These are phyloP conservation scores for Nymphaea thermarum DNA, from an alignment of 164 flowering plant species.

Conservation along the genomic window DNA sequence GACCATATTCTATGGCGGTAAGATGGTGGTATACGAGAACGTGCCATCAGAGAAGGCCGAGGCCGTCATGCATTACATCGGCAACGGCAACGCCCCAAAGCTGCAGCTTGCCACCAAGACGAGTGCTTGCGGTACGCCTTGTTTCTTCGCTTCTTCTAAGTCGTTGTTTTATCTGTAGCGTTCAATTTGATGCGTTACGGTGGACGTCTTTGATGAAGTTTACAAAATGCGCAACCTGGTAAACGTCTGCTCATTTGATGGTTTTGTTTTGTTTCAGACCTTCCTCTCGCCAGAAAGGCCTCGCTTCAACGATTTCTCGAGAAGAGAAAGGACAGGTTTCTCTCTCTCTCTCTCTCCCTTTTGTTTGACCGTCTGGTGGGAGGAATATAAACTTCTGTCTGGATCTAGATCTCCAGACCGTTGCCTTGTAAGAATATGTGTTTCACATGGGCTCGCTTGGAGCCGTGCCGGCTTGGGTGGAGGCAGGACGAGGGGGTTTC, in stretches of 20 bases:
- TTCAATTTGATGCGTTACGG: background rate
- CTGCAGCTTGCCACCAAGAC: background rate
- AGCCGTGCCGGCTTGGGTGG: too few relatives aligned
- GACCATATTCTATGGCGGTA: conserved; percentile 65
- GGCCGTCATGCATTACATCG: conserved; percentile 46
- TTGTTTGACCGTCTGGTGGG: conserved; percentile 2
- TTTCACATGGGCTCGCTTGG: background rate
- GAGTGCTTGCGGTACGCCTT: background rate
- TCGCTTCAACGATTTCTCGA: conserved; percentile 73
- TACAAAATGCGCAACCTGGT: too few relatives aligned
- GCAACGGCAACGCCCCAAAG: conserved; percentile 13
- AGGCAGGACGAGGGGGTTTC: too few relatives aligned
- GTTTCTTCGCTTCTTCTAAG: too few relatives aligned
- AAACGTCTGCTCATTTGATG: background rate
- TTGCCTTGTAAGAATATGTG: background rate
- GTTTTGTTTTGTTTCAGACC: conserved; percentile 23
- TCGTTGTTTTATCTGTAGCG: background rate
- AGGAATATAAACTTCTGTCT: background rate
- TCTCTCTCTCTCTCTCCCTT: conserved; percentile 37
- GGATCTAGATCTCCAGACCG: background rate
- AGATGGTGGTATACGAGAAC: conserved; percentile 41
- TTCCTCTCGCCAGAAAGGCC: conserved; percentile 64
- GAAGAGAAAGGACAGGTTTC: conserved; percentile 80
- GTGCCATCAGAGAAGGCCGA: conserved; percentile 44
- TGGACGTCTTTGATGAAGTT: background rate